Conservation (phyloP, 75 land plant genomes). For the Selaginella tamariscina region DNA sequence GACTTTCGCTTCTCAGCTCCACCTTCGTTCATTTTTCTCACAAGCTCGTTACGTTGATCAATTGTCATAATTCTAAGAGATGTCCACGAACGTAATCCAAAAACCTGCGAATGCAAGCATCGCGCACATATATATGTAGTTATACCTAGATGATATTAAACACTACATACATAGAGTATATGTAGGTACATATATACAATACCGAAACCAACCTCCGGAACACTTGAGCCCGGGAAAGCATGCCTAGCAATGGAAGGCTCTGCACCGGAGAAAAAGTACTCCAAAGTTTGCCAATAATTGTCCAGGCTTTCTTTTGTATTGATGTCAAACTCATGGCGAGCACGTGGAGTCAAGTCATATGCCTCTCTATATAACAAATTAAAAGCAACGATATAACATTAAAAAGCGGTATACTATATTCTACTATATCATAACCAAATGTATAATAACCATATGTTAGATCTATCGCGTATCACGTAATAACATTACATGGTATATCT, state of each 20-base stretch:
- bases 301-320: slow-evolving; percentile 49
- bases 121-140: neutral
- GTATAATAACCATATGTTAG: too few species aligned
- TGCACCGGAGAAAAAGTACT: slow-evolving; percentile 67
- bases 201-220: slow-evolving; percentile 53
- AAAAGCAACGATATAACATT: too few species aligned
- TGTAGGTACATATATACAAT: neutral
- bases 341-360: slow-evolving; percentile 42
- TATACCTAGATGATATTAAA: too few species aligned
- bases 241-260: slow-evolving; percentile 43
- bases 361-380: too few species aligned
- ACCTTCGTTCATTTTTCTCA: slow-evolving; percentile 43
- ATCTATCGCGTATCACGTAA: too few species aligned
- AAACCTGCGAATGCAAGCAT: slow-evolving; percentile 34
- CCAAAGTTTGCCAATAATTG: slow-evolving; percentile 84
- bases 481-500: too few species aligned
- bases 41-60: slow-evolving; percentile 72
- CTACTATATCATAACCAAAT: too few species aligned
- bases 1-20: slow-evolving; percentile 42
- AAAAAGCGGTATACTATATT: too few species aligned
- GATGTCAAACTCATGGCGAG: slow-evolving; percentile 75
- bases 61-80: slow-evolving; percentile 63
- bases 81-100: slow-evolving; percentile 71
- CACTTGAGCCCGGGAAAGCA: slow-evolving; percentile 90
- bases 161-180: neutral